phyloP scores from a whole-genome alignment of 257 asterid species.

The Lycium barbarum region DNA sequence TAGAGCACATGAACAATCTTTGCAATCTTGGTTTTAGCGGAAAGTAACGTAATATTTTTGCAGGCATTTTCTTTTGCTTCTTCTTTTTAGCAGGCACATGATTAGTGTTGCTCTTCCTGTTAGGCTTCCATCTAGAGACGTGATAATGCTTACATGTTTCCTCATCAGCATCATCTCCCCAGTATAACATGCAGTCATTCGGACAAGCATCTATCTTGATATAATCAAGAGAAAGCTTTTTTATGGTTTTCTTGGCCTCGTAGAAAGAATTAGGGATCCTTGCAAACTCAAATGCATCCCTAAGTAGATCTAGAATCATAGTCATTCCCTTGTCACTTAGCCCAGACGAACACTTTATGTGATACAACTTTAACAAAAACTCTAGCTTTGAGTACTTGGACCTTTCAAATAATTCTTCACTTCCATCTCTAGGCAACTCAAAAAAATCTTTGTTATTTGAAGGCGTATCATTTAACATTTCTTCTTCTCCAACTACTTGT shows the following conservation, averaged over 20 bases:
- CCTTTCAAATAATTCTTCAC: neutral
- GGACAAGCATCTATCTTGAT: neutral
- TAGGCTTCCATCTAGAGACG: neutral
- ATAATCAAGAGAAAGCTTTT: neutral
- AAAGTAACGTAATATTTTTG: neutral
- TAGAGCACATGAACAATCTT: neutral
- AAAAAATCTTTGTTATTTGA: neutral
- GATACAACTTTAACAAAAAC: neutral
- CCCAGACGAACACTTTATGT: neutral
- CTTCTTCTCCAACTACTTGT: neutral
- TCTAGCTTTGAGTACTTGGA: neutral
- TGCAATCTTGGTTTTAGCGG: conserved; percentile 9
- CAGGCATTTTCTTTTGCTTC: neutral
- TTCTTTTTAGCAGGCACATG: neutral
- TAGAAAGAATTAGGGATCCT: neutral
- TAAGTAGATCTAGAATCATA: neutral
- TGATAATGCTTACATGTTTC: neutral
- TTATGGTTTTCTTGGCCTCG: neutral
- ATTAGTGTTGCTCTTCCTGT: neutral
- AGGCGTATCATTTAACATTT: neutral
- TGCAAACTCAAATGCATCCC: neutral
- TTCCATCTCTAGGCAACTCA: neutral
- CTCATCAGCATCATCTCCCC: neutral
- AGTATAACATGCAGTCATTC: conserved; percentile 2
- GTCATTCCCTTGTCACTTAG: neutral